Conservation (phyloP, 495 filamentous ascomycete species). For the Hyaloscypha finlandica region DNA sequence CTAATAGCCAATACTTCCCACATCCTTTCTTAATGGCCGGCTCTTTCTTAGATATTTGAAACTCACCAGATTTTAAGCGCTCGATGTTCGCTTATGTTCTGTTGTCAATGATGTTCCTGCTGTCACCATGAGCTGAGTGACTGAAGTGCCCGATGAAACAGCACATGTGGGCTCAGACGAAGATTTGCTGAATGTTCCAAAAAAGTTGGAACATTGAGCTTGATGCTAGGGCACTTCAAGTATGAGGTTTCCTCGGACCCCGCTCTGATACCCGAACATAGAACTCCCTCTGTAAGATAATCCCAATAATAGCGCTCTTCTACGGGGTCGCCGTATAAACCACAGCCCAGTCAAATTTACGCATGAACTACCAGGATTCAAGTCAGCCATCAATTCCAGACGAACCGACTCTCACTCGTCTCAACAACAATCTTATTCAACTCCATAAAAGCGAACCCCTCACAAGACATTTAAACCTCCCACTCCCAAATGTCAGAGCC, state of each 20-base stretch:
- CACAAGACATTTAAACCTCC: conserved; percentile 47
- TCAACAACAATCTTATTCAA: conserved; percentile 58
- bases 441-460: conserved; percentile 47
- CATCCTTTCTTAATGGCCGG: too few species aligned
- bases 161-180: too few species aligned
- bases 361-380: conserved; percentile 43
- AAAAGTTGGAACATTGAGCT: too few species aligned
- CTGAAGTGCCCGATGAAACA: too few species aligned
- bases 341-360: conserved; percentile 53
- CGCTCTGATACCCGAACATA: conserved; percentile 20
- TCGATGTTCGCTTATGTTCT: too few species aligned
- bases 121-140: too few species aligned
- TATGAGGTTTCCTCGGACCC: background rate
- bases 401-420: conserved; percentile 35
- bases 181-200: too few species aligned
- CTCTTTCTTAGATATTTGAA: too few species aligned
- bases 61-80: too few species aligned
- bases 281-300: conserved; percentile 25
- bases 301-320: conserved; percentile 26
- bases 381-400: background rate
- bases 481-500: conserved; percentile 47
- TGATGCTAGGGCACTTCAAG: too few species aligned
- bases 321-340: conserved; percentile 49
- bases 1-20: too few species aligned
- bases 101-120: too few species aligned